Base-by-base conservation (phyloP, 106 monocot species). In the Chionographis japonica region DNA sequence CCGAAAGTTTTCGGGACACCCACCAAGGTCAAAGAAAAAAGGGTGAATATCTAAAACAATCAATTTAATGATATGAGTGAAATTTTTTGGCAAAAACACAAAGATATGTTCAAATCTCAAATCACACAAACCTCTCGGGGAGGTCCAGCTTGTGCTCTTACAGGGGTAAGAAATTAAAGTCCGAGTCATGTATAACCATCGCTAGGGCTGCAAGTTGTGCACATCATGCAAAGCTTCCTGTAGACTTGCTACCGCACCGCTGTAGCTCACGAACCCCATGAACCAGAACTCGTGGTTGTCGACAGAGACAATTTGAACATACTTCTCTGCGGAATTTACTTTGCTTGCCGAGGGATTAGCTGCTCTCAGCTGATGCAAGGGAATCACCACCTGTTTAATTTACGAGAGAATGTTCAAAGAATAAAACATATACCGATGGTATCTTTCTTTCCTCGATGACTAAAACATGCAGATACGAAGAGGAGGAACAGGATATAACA, bases 221-320 rank as follows among this genome's bases (percentile, higher is more conserved):
- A 12, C 16, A 9, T 37, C 71, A 56, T n/a, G 69, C 58, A 74
- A 3, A 62, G 76, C 75, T 75, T 88, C 88, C 50, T 88, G 85
- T 38, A 94, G 68, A 54, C 74, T 68, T 59, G 66, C 81, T 19
- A 86, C 83, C 8, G 94, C 90, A 73, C 79, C 72, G 35, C 84
- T 85, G 41, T 94, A 94, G 60, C 81, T 85, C 4, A 90, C 68
- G 67, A 94, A 94, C 49, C 90, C 94, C 94, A 94, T 79, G 62
- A 90, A 91, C 94, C 90, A 94, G 54, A 94, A 94, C 60, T 94
- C 90, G 8, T 91, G 94, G 71, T 81, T 83, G 66, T 94, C 94
- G 4, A 81, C 69, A 6, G 90, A 91, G 18, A 94, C 81, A 2
- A 94, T 13, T 77, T 94, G 94, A 56, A 94, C 83, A 43, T 85